These are phyloP conservation scores for Nothophaeocryptopus gaeumannii DNA, from an alignment of 2,329 filamentous ascomycete genomes.

Conservation along the genomic window DNA sequence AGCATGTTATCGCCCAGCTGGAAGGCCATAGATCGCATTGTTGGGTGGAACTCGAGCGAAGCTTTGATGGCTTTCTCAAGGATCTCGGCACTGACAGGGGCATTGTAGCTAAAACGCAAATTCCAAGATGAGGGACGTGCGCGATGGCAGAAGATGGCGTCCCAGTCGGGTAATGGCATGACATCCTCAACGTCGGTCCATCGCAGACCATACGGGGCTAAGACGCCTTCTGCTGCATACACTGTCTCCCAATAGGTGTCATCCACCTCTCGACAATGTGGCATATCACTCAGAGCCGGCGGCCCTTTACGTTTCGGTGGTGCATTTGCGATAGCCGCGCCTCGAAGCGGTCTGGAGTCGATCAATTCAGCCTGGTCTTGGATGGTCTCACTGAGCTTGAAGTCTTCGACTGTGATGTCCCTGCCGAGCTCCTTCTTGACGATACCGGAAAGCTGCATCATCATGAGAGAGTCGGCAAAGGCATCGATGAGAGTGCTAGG, in stretches of 20 bases:
- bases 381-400: constrained; percentile 33
- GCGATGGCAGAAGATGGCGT: constrained; percentile 32
- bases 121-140: constrained; percentile 33
- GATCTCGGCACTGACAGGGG: constrained; percentile 19
- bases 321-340: constrained; percentile 13
- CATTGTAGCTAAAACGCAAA: constrained; percentile 32
- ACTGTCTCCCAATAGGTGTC: constrained; percentile 27
- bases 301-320: constrained; percentile 28
- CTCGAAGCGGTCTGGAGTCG: constrained; percentile 25
- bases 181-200: constrained; percentile 38
- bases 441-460: constrained; percentile 35
- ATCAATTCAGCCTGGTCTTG: constrained; percentile 33
- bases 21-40: constrained; percentile 31
- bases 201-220: constrained; percentile 26
- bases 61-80: constrained; percentile 30
- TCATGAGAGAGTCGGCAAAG: constrained; percentile 36
- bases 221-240: constrained; percentile 22
- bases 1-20: constrained; percentile 29
- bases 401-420: constrained; percentile 35
- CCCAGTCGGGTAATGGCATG: constrained; percentile 34
- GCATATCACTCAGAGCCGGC: constrained; percentile 31
- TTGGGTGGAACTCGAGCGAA: constrained; percentile 31
- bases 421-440: constrained; percentile 34
- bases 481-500: constrained; percentile 25
- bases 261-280: constrained; percentile 27